These are phyloP conservation scores for Fusarium humuli DNA, from an alignment of 2,329 filamentous ascomycete species.

Conservation along the genomic window DNA sequence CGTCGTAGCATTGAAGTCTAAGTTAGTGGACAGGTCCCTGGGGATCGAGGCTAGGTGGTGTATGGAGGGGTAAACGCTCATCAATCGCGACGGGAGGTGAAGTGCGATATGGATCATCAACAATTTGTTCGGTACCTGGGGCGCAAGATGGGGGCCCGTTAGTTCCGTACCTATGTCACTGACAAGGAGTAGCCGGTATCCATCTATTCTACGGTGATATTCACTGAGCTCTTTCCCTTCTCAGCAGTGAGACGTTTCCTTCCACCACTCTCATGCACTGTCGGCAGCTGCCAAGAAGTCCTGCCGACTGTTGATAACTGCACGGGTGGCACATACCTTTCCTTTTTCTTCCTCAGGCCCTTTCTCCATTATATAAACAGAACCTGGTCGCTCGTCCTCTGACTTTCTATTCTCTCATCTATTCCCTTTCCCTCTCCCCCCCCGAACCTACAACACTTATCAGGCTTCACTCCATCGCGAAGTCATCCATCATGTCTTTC, in stretches of 20 bases:
- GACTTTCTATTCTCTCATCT: slow-evolving; percentile 12
- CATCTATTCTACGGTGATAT: slow-evolving; percentile 9
- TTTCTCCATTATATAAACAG: slow-evolving; percentile 38
- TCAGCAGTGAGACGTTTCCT: slow-evolving; percentile 29
- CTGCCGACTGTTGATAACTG: slow-evolving; percentile 28
- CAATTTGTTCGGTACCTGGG: slow-evolving; percentile 5
- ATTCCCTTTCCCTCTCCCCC: slow-evolving; percentile 3
- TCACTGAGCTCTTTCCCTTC: slow-evolving; percentile 14
- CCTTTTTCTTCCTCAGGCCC: slow-evolving; percentile 12
- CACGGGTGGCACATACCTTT: slow-evolving; percentile 8
- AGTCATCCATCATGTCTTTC: slow-evolving; percentile 55
- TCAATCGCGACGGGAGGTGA: slow-evolving; percentile 5
- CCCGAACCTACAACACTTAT: background rate
- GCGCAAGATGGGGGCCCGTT: background rate
- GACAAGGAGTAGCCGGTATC: background rate
- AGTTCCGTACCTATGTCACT: background rate
- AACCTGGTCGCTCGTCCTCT: slow-evolving; percentile 14
- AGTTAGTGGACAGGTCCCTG: slow-evolving; percentile 19
- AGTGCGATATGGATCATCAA: slow-evolving; percentile 15
- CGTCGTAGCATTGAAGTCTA: background rate
- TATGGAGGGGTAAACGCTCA: slow-evolving; percentile 28
- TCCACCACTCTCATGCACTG: slow-evolving; percentile 26
- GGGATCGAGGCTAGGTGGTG: slow-evolving; percentile 17
- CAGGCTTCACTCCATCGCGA: slow-evolving; percentile 19
- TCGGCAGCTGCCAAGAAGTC: slow-evolving; percentile 30